Conservation (phyloP, 2,329 filamentous ascomycete species). For the Penicillium freii region DNA sequence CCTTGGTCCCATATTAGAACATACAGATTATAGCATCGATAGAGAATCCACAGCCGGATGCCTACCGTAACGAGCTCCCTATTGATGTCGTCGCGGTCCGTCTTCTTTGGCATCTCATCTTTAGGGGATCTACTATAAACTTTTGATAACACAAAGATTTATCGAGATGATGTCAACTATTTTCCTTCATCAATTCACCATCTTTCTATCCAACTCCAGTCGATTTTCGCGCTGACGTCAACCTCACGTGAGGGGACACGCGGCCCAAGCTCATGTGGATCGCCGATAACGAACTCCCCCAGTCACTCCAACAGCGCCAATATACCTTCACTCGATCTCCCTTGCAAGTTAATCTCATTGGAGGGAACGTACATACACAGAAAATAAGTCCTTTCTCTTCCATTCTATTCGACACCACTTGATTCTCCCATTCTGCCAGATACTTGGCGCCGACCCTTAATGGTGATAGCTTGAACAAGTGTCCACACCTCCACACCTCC, state of each 20-base stretch:
- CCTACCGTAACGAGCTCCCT: too few species aligned
- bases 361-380: neutral
- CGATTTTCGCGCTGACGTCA: slow-evolving; percentile 17
- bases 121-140: too few species aligned
- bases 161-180: too few species aligned
- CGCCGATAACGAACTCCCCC: slow-evolving; percentile 18
- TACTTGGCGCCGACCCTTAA: neutral
- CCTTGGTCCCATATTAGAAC: too few species aligned
- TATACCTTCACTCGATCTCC: neutral
- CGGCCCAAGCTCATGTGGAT: slow-evolving; percentile 23
- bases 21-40: too few species aligned
- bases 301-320: slow-evolving; percentile 9
- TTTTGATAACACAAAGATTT: too few species aligned
- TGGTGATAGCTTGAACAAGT: slow-evolving; percentile 8
- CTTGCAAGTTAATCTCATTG: neutral
- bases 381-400: neutral
- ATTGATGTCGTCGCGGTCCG: too few species aligned
- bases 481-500: neutral
- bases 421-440: neutral
- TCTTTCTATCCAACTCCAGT: neutral
- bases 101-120: too few species aligned
- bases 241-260: slow-evolving; percentile 26
- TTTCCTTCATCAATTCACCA: neutral
- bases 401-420: neutral
- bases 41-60: too few species aligned